Evolutionary conservation across 2,329 filamentous ascomycete genomes (phyloP), one percentile per base, ranked within the genome.

Genomic region (Xylariomycetidae sp.): DNA sequence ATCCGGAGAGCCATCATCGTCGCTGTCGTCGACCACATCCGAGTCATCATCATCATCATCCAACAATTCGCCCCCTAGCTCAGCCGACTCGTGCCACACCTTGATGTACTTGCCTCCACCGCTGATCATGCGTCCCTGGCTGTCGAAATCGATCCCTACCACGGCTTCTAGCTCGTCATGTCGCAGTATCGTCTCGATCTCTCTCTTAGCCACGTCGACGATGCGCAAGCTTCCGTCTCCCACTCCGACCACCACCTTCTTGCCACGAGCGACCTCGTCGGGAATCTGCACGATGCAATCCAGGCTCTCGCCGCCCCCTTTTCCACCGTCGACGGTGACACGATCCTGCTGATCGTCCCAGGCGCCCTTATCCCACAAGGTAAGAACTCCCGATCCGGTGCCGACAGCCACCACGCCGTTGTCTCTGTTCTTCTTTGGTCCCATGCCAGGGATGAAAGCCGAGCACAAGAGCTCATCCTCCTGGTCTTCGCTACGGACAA

Each of bases 321-420:
- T 70, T 13, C 70, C 74, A 8, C 69, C 63, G 45, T 88, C 81
- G 7, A 96, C 78, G 30, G 85, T 78, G 50, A 96, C 85, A 33
- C 88, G 77, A 62, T 94, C 88, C 48, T 94, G 86, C 57, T 95
- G 88, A 57, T 97, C 90, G 53, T 94, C 89, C 90, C 92, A 97
- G 1, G 85, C 79, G 1, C 90, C 90, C 46, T 83, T 84, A 59
- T 98, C 90, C 89, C 92, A 98, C 6, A 97, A 66, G 4, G 89
- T 96, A 42, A 97, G 59, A 2, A 96, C 79, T 3, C 92, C 92
- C 26, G 77, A 82, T 13, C 78, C 82, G 16, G 73, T 79, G 15
- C 86, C 87, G 22, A 86, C 83, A 0, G 88, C 86, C 3, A 92
- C 60, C 4, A 92, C 72, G 5, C 87, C 87, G 29, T 85, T 84